These are phyloP conservation scores for Byssothecium circinans DNA, from an alignment of 2,329 filamentous ascomycete genomes.

Conservation along the genomic window DNA sequence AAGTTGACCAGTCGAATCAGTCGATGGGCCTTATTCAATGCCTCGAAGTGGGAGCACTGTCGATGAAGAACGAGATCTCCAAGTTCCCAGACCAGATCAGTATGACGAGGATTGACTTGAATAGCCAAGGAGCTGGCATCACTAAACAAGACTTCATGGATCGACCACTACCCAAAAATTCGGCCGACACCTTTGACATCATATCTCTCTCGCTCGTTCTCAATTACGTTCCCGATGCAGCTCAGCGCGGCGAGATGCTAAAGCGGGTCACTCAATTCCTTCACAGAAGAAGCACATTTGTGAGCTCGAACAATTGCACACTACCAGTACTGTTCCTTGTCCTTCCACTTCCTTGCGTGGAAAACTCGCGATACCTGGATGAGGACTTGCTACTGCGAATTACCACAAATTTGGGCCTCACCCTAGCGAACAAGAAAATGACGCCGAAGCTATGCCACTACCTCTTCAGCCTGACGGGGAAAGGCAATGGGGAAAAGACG, in stretches of 20 bases:
- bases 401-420: slow-evolving; percentile 77
- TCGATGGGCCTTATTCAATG: slow-evolving; percentile 55
- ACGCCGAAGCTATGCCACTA: slow-evolving; percentile 87
- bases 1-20: slow-evolving; percentile 3
- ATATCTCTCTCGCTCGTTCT: slow-evolving; percentile 90
- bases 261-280: slow-evolving; percentile 41
- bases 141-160: slow-evolving; percentile 93
- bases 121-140: slow-evolving; percentile 81
- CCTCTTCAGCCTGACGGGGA: slow-evolving; percentile 66
- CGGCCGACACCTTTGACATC: slow-evolving; percentile 75
- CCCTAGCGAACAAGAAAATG: slow-evolving; percentile 65
- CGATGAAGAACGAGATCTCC: slow-evolving; percentile 81
- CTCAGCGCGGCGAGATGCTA: slow-evolving; percentile 81
- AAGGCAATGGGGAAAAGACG: slow-evolving; percentile 48
- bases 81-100: slow-evolving; percentile 65
- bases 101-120: slow-evolving; percentile 83
- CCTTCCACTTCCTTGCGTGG: slow-evolving; percentile 81
- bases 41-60: slow-evolving; percentile 88
- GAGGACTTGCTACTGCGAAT: slow-evolving; percentile 69
- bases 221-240: slow-evolving; percentile 85
- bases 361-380: slow-evolving; percentile 88
- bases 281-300: slow-evolving; percentile 9
- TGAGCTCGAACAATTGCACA: slow-evolving; percentile 6
- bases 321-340: slow-evolving; percentile 81
- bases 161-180: slow-evolving; percentile 67